These are phyloP conservation scores for Heliamphora pulchella DNA, from an alignment of 179 eudicot species.

Conservation along the genomic window DNA sequence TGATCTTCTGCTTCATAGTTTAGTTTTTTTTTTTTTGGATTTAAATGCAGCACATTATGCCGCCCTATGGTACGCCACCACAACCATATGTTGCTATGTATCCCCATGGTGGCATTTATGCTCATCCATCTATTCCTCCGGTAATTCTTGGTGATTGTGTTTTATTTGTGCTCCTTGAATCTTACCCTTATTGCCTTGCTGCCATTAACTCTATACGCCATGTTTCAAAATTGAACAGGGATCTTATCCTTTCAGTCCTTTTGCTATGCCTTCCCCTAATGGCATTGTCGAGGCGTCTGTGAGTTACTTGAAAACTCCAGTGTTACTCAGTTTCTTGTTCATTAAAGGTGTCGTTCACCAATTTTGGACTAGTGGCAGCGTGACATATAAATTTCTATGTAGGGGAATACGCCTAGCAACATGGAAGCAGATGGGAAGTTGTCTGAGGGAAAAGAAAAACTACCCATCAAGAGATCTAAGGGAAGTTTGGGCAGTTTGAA, in stretches of 20 bases:
- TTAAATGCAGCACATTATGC: conserved; percentile 70
- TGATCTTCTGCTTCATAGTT: not conserved
- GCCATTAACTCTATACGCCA: conserved; percentile 9
- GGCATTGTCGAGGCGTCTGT: conserved; percentile 85
- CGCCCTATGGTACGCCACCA: conserved; percentile 97
- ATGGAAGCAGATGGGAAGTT: conserved; percentile 66
- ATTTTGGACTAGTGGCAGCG: not conserved
- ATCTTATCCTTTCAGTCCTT: conserved; percentile 89
- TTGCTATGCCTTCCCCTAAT: conserved; percentile 77
- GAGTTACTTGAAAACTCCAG: conserved; percentile 31
- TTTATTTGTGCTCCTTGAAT: not conserved
- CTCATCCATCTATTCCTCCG: conserved; percentile 95
- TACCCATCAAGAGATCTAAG: conserved; percentile 88
- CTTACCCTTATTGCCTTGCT: conserved; percentile 12
- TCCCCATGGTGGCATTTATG: conserved; percentile 93
- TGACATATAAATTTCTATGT: conserved; percentile 18
- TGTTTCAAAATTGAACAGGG: conserved; percentile 46
- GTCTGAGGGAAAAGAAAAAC: conserved; percentile 86
- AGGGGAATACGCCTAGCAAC: conserved; percentile 62
- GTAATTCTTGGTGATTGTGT: conserved; percentile 30
- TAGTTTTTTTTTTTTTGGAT: conserved; percentile 9
- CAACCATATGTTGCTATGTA: conserved; percentile 98
- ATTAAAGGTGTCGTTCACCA: not conserved
- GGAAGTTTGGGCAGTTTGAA: conserved; percentile 94
- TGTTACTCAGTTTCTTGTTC: not conserved